Conservation (phyloP, 495 filamentous ascomycete genomes). For the Penicillium cinerascens region DNA sequence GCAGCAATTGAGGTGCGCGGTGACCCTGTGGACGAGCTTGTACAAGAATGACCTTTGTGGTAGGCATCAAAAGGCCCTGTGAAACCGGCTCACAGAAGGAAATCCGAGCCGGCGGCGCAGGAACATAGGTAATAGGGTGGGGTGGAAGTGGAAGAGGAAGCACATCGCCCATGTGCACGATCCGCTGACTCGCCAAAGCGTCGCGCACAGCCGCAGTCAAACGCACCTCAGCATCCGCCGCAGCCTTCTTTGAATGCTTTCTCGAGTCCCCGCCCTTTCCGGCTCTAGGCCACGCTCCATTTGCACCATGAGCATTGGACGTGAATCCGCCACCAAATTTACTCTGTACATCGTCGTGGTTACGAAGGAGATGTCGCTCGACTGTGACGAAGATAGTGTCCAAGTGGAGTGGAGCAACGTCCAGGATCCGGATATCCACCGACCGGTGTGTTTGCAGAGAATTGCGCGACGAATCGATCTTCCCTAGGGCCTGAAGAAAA, state of each 20-base stretch:
- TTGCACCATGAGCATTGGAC: slow-evolving; percentile 28
- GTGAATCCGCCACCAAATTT: slow-evolving; percentile 62
- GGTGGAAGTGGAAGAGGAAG: slow-evolving; percentile 77
- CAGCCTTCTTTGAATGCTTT: slow-evolving; percentile 33
- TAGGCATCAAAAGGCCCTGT: slow-evolving; percentile 72
- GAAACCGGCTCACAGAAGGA: slow-evolving; percentile 70
- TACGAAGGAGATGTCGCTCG: slow-evolving; percentile 67
- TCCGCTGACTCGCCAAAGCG: slow-evolving; percentile 62
- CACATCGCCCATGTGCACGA: slow-evolving; percentile 81
- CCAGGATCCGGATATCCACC: slow-evolving; percentile 80
- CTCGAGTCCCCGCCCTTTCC: slow-evolving; percentile 38
- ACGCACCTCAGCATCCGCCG: slow-evolving; percentile 54
- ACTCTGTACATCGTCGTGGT: slow-evolving; percentile 58
- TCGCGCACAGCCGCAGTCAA: slow-evolving; percentile 75
- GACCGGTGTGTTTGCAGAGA: slow-evolving; percentile 51
- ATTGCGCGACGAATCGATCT: slow-evolving; percentile 51
- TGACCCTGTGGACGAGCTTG: slow-evolving; percentile 49
- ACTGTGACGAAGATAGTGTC: slow-evolving; percentile 82
- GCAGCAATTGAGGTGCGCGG: slow-evolving; percentile 29
- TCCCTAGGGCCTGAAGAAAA: slow-evolving; percentile 63
- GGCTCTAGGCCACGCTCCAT: slow-evolving; percentile 37
- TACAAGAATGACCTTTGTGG: slow-evolving; percentile 69
- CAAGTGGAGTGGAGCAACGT: slow-evolving; percentile 73
- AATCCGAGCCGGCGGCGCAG: slow-evolving; percentile 67
- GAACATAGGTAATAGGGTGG: slow-evolving; percentile 86